Conservation (phyloP, 2,329 filamentous ascomycete genomes). For the Talaromyces atroroseus region DNA sequence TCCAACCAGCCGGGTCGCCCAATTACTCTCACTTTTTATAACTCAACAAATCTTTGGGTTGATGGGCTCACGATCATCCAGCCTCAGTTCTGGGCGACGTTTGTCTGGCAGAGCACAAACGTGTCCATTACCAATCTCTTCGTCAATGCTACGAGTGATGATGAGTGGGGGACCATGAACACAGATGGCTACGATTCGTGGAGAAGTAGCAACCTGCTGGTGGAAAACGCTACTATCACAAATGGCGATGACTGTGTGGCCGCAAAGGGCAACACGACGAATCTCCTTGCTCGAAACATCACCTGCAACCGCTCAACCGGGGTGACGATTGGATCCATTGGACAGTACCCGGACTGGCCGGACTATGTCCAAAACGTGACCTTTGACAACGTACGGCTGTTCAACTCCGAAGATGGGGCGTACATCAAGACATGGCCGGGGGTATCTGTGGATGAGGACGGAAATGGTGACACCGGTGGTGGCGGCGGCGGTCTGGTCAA, state of each 20-base stretch:
- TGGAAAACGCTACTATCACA: constrained; percentile 43
- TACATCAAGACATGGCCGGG: constrained; percentile 26
- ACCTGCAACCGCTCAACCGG: constrained; percentile 35
- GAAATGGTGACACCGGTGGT: constrained; percentile 21
- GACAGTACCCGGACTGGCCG: constrained; percentile 31
- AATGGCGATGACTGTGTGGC: constrained; percentile 35
- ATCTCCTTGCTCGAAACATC: constrained; percentile 35
- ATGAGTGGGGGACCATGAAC: constrained; percentile 44
- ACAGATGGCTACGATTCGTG: constrained; percentile 50
- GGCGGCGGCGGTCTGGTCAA: constrained; percentile 21
- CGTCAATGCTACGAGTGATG: constrained; percentile 45
- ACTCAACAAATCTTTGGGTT: constrained; percentile 46
- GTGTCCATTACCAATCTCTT: constrained; percentile 51
- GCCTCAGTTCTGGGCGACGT: constrained; percentile 48
- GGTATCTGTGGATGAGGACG: constrained; percentile 14
- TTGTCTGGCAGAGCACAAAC: constrained; percentile 45
- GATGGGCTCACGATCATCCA: constrained; percentile 45
- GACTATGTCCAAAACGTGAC: constrained; percentile 36
- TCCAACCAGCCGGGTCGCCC: constrained; percentile 48
- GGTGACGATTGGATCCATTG: constrained; percentile 37
- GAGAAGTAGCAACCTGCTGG: constrained; percentile 45
- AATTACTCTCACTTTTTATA: constrained; percentile 48
- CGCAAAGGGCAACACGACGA: constrained; percentile 38
- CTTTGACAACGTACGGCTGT: constrained; percentile 27
- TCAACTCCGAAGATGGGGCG: constrained; percentile 19